Percentiles rank a stretch among this genome's conserved stretches.
Conservation (phyloP, 768 basidiomycete species). For the Exidia glandulosa region DNA sequence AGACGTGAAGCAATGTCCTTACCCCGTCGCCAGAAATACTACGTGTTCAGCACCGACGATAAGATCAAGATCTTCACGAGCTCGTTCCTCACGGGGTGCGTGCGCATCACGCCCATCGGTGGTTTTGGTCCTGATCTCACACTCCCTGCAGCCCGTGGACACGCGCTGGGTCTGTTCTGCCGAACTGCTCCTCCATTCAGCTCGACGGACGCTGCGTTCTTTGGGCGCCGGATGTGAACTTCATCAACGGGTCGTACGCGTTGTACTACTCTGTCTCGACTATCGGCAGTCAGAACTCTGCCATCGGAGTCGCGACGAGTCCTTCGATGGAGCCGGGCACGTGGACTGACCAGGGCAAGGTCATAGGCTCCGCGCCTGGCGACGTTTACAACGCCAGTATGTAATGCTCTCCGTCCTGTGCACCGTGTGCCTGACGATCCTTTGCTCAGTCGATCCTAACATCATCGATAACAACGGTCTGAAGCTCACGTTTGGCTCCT, state of each 20-base stretch:
- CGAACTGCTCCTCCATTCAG: slow-evolving; percentile 8
- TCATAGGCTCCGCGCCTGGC: slow-evolving; percentile 10
- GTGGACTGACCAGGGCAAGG: slow-evolving; percentile 14
- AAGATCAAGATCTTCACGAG: background rate
- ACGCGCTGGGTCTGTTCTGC: slow-evolving; percentile 10
- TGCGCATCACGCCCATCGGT: background rate
- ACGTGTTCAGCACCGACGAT: background rate
- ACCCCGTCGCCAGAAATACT: background rate
- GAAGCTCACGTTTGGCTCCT: slow-evolving; percentile 12
- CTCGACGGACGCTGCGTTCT: slow-evolving; percentile 8
- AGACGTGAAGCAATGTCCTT: too few species aligned
- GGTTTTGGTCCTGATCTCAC: background rate
- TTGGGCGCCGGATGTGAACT: slow-evolving; percentile 17
- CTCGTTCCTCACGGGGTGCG: background rate
- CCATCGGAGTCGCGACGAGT: slow-evolving; percentile 15
- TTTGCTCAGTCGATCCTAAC: slow-evolving; percentile 6
- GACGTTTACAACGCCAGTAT: slow-evolving; percentile 10
- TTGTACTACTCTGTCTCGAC: slow-evolving; percentile 15
- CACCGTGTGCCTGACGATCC: background rate
- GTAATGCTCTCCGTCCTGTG: background rate
- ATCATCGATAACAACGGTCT: slow-evolving; percentile 11
- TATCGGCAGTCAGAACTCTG: slow-evolving; percentile 15
- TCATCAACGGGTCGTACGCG: slow-evolving; percentile 12
- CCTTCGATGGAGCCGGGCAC: slow-evolving; percentile 14
- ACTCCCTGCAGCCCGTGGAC: slow-evolving; percentile 11